Conservation (phyloP, 345 rosid genomes). For the Rhizophora apiculata region DNA sequence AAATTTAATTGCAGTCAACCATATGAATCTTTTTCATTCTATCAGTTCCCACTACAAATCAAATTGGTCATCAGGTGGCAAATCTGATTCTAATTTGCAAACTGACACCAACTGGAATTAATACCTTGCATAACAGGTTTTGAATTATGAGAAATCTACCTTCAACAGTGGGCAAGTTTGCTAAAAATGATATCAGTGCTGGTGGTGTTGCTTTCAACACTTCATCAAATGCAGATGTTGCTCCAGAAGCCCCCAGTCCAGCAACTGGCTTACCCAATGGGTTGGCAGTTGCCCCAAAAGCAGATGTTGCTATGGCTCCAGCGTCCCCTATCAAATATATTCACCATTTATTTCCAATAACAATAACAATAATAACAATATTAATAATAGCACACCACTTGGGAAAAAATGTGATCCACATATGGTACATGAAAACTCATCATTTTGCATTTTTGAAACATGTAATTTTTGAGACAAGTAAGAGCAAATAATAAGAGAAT, state of each 20-base stretch:
- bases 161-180: constrained; percentile 68
- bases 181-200: constrained; percentile 63
- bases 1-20: too few relatives aligned
- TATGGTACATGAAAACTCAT: background rate
- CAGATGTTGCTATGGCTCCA: constrained; percentile 24
- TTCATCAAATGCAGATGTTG: constrained; percentile 51
- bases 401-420: too few relatives aligned
- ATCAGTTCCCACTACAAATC: background rate
- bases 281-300: constrained; percentile 27
- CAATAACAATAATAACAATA: background rate
- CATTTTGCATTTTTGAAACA: background rate
- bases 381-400: background rate
- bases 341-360: constrained; percentile 5
- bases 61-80: background rate
- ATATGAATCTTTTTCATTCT: too few relatives aligned
- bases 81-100: background rate
- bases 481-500: background rate
- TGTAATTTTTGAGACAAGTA: background rate
- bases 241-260: constrained; percentile 37
- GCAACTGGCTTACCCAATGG: constrained; percentile 38
- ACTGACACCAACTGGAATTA: background rate
- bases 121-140: background rate
- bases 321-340: constrained; percentile 31
- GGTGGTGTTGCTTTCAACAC: constrained; percentile 79
- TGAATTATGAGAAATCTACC: constrained; percentile 41